Evolutionary conservation across 257 asterid genomes (phyloP).

Genomic region (Jacaranda mimosifolia): DNA sequence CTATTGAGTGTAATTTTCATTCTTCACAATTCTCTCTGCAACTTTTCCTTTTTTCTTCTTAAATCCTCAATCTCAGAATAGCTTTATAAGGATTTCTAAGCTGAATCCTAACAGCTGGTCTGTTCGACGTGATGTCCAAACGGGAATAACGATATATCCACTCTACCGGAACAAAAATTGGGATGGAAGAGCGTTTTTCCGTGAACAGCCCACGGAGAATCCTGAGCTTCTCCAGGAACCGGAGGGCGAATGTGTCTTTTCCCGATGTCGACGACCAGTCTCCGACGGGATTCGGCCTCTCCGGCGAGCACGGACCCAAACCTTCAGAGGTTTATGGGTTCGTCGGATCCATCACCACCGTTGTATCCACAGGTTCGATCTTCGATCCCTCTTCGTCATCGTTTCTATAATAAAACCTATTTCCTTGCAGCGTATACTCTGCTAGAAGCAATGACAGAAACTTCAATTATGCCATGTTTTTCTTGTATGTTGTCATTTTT

Average conservation of each 20-base stretch:
- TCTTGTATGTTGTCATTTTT: background rate
- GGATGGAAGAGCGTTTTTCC: slow-evolving; percentile 71
- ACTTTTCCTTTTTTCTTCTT: too few relatives aligned
- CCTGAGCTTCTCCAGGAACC: slow-evolving; percentile 79
- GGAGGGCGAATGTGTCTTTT: slow-evolving; percentile 55
- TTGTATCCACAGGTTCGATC: slow-evolving; percentile 80
- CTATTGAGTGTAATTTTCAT: too few relatives aligned
- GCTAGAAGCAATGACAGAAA: slow-evolving; percentile 1
- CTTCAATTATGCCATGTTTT: background rate
- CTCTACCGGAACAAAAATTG: background rate
- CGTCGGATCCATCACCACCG: slow-evolving; percentile 92
- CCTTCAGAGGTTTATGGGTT: slow-evolving; percentile 93
- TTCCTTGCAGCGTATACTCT: background rate
- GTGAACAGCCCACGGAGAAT: slow-evolving; percentile 79
- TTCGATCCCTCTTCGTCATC: slow-evolving; percentile 31
- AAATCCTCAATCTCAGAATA: too few relatives aligned
- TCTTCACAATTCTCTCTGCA: too few relatives aligned
- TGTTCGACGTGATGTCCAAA: background rate
- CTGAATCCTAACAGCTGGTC: too few relatives aligned
- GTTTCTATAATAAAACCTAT: background rate
- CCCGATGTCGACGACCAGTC: slow-evolving; percentile 55
- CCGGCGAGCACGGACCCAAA: slow-evolving; percentile 67
- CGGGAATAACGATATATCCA: background rate
- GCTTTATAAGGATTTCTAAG: too few relatives aligned
- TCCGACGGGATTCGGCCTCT: slow-evolving; percentile 47